Evolutionary conservation across 2,329 filamentous ascomycete species (phyloP), one percentile per base, ranked within the genome.

Genomic region (Setomelanomma holmii): DNA sequence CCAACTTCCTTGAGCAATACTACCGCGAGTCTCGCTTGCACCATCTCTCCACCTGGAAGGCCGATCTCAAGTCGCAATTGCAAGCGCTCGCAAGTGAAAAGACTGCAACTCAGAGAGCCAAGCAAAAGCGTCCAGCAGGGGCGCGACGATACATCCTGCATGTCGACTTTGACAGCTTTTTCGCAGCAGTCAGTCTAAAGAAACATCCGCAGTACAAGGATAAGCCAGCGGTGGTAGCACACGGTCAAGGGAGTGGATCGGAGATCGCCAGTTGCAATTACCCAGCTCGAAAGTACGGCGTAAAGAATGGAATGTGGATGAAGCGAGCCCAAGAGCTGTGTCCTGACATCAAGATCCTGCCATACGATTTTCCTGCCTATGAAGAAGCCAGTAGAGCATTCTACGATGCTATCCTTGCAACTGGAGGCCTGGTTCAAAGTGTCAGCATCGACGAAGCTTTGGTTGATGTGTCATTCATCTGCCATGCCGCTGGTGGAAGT

Each of bases 231-330:
- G 95, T 90, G 1, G 90, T 99, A 27, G 93, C 95, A 4, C 95
- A 99, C 68, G 89, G 93, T 4, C 84, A 83, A 39, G 93, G 93
- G 0, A 86, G 85, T 20, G 91, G 91, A 0, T 96, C 93, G 0
- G 95, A 99, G 70, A 98, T 99, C 66, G 95, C 95, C 19, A 97
- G 93, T 59, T 99, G 95, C 76, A 99, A 99, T 67, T 99, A 99
- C 70, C 87, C 89, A 17, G 95, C 96, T 5, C 86, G 95, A 33
- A 82, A 85, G 24, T 95, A 88, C 63, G 93, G 93, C 1, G 82
- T 99, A 48, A 96, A 93, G 70, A 99, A 99, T 63, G 96, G 96
- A 33, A 99, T 98, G 95, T 99, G 96, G 95, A 98, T 99, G 93
- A 96, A 93, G 71, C 83, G 84, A 27, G 95, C 95, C 0, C 81